phyloP scores from a whole-genome alignment of 2,329 filamentous ascomycete species.

The Didymella sp. region DNA sequence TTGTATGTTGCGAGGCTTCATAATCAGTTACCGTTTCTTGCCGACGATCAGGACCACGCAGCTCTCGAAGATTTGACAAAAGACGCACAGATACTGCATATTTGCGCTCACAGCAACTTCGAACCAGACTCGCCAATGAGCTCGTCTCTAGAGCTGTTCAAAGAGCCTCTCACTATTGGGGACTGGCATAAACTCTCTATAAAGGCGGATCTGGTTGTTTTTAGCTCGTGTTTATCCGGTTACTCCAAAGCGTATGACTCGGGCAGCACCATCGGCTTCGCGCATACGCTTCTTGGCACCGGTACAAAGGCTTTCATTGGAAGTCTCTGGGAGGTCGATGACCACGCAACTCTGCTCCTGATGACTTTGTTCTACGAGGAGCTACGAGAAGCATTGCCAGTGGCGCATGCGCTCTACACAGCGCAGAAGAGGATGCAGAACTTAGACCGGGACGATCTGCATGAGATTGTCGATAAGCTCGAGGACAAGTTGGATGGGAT shows the following conservation, averaged over 20 bases:
- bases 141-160: not conserved
- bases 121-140: not conserved
- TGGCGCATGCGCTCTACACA: not conserved
- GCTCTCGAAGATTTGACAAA: not conserved
- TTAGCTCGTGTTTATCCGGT: not conserved
- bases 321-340: not conserved
- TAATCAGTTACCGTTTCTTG: not conserved
- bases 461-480: not conserved
- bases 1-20: not conserved
- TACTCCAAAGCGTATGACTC: not conserved
- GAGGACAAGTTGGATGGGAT: not conserved
- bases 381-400: not conserved
- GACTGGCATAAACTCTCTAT: not conserved
- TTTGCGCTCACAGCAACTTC: slow-evolving; percentile 1
- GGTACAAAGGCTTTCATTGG: slow-evolving; percentile 1
- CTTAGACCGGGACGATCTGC: not conserved
- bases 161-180: not conserved
- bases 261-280: not conserved
- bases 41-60: not conserved
- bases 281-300: not conserved
- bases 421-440: not conserved
- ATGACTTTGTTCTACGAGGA: slow-evolving; percentile 1
- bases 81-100: not conserved
- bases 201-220: not conserved
- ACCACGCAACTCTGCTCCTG: not conserved